Percentiles rank a stretch among this genome's conserved stretches.
phyloP scores from a whole-genome alignment of 1,284 basidiomycete genomes.

The Rhodotorula sp. region DNA sequence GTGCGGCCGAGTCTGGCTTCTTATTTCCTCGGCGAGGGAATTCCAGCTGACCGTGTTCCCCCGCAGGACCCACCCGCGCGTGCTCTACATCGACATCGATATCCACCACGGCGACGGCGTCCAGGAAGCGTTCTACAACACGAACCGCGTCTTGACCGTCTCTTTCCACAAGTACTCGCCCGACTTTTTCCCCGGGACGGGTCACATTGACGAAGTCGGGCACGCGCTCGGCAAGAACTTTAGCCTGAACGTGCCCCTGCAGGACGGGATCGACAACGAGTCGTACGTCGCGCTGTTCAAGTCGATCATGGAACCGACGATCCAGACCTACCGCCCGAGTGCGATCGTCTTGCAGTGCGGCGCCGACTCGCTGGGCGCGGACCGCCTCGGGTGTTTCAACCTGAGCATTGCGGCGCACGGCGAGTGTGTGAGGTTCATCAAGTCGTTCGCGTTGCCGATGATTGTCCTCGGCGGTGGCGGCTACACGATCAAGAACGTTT shows the following conservation, averaged over 20 bases:
- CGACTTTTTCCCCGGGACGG: slow-evolving; percentile 96
- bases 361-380: slow-evolving; percentile 91
- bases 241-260: slow-evolving; percentile 88
- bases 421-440: slow-evolving; percentile 94
- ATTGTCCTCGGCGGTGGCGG: slow-evolving; percentile 92
- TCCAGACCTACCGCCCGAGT: slow-evolving; percentile 82
- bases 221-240: slow-evolving; percentile 92
- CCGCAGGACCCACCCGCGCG: slow-evolving; percentile 76
- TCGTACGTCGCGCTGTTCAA: slow-evolving; percentile 96
- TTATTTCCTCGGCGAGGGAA: no score
- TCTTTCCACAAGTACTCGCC: slow-evolving; percentile 99
- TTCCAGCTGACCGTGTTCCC: slow-evolving; percentile 22
- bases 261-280: slow-evolving; percentile 95
- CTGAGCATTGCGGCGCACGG: slow-evolving; percentile 98
- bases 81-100: slow-evolving; percentile 94
- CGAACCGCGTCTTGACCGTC: slow-evolving; percentile 95
- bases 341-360: slow-evolving; percentile 96
- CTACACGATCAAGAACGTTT: slow-evolving; percentile 89
- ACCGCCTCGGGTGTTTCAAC: slow-evolving; percentile 95
- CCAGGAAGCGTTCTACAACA: slow-evolving; percentile 95
- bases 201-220: slow-evolving; percentile 82
- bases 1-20: slow-evolving; percentile 51
- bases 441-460: slow-evolving; percentile 84
- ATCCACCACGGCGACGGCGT: slow-evolving; percentile 97
- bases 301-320: slow-evolving; percentile 89